A percentile compares a stretch with the other conserved stretches of the same genome.
Conservation (phyloP, 2,329 filamentous ascomycete species). For the Fusarium fracticaudum region DNA sequence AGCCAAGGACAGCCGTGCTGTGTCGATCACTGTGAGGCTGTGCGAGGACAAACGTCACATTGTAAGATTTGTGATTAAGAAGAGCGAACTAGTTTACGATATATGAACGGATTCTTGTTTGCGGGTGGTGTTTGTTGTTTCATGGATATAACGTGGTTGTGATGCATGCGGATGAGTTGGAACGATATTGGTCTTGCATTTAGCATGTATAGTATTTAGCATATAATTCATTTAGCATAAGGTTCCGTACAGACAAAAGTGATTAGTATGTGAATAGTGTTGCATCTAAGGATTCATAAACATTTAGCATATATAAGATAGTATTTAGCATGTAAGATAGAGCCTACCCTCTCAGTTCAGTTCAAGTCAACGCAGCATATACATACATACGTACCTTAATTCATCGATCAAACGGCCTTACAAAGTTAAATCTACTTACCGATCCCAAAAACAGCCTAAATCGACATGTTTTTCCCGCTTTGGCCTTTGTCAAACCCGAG, state of each 20-base stretch:
- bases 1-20: neutral
- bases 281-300: neutral
- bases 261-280: neutral
- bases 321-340: neutral
- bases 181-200: neutral
- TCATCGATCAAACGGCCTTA: neutral
- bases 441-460: neutral
- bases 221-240: neutral
- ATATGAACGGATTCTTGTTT: neutral
- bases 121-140: slow-evolving; percentile 4
- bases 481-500: neutral
- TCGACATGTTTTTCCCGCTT: neutral
- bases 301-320: neutral
- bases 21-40: slow-evolving; percentile 18
- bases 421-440: neutral
- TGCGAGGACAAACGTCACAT: neutral
- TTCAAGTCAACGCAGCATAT: neutral
- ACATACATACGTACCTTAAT: neutral
- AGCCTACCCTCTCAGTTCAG: neutral
- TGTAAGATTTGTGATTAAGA: neutral
- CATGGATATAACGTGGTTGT: neutral
- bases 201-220: neutral
- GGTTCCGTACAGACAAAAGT: too few relatives aligned
- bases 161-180: neutral
- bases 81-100: neutral